phyloP scores from a whole-genome alignment of 176 grass and related monocot species.

The Oryza nivara region DNA sequence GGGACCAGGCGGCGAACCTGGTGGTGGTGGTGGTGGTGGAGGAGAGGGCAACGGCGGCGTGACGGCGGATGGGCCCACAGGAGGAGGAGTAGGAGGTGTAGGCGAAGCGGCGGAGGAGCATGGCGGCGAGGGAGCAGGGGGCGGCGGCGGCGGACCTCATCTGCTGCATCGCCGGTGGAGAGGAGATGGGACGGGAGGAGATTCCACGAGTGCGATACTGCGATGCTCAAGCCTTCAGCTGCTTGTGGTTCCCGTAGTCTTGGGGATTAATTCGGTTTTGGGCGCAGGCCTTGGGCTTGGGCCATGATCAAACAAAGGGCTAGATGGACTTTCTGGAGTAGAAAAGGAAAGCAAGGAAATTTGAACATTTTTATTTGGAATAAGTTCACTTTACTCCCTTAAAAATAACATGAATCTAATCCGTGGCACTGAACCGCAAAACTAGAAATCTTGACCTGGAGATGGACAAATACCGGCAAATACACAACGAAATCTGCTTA shows the following conservation, averaged over 20 bases:
- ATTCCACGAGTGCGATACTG: neutral
- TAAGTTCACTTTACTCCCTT: no score
- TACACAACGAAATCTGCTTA: no score
- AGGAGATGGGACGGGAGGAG: neutral
- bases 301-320: no score
- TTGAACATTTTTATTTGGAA: no score
- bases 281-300: neutral
- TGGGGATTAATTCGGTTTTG: neutral
- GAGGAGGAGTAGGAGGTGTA: neutral
- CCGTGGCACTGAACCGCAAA: no score
- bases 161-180: constrained; percentile 33
- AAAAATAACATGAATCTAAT: no score
- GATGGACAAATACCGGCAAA: no score
- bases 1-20: constrained; percentile 13
- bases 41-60: constrained; percentile 11
- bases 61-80: neutral
- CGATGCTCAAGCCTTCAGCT: no score
- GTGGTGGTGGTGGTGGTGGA: neutral
- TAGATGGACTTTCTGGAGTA: neutral
- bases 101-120: constrained; percentile 33
- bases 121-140: constrained; percentile 42
- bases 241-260: neutral
- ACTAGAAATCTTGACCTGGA: no score
- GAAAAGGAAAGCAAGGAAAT: no score
- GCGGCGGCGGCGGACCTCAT: constrained; percentile 52